Evolutionary conservation across 768 basidiomycete genomes (phyloP), one percentile per base, ranked within the genome.

Genomic region (Harrya chromipes): DNA sequence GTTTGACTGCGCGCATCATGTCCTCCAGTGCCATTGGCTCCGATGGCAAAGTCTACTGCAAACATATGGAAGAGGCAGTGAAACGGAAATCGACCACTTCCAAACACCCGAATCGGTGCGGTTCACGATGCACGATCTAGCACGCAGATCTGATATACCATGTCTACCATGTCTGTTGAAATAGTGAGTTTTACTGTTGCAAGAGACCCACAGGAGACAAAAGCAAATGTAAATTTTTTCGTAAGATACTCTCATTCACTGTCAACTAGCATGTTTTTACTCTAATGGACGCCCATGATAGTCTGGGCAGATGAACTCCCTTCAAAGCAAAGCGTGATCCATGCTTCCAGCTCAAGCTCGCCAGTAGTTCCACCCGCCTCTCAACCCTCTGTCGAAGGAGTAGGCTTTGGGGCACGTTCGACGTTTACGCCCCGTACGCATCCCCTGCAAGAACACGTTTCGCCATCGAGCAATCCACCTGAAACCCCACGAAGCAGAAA

Each of bases 161-260:
- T 35, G 7, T 29, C 29, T n/a, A 29, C 29, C 10, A 26, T 13
- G 12, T 23, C 38, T 33, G 37, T 39, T 36, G 37, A 33, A 38
- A 55, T 48, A 67, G 67, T 54, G 71, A 56, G 27, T 80, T 74
- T 57, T 79, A 72, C 46, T 56, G 60, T 40, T 80, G 78, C 52
- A 47, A 63, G 12, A 67, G 66, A 52, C 20, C 33, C 10, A 26
- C 10, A 29, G 49, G 29, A 17, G 50, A 54, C 33, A 4, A 11
- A 13, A 48, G 17, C 19, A 64, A 20, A 47, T 68, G 66, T 44
- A 41, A 58, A 11, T 80, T 78, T 52, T 79, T 72, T 50, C 49
- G 78, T 77, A 60, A 41, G 65, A 48, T 39, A 1, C 16, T 14
- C 3, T 47, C 26, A 16, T 0, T 21, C 19, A 17, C 49, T 23